Conservation (phyloP, 306 rosid genomes). For the Gastrolobium villosum region DNA sequence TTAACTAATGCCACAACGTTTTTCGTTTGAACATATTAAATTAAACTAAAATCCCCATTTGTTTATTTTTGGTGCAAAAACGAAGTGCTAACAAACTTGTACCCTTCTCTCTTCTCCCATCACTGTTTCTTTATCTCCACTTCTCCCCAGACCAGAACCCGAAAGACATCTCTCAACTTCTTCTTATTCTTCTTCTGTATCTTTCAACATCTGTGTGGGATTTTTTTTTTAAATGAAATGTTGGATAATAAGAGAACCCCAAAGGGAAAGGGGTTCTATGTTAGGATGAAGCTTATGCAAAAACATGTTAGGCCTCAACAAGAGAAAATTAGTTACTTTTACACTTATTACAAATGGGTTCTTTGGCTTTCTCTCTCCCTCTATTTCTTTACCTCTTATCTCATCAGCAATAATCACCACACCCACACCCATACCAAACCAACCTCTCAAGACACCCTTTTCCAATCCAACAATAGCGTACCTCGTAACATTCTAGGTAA, state of each 20-base stretch:
- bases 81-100: constrained; percentile 68
- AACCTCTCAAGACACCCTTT: constrained; percentile 49
- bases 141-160: constrained; percentile 59
- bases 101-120: constrained; percentile 43
- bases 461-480: constrained; percentile 51
- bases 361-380: constrained; percentile 78
- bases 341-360: constrained; percentile 73
- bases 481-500: constrained; percentile 51
- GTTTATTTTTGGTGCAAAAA: constrained; percentile 44
- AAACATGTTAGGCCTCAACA: constrained; percentile 57
- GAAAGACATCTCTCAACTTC: constrained; percentile 65
- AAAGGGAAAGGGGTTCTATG: constrained; percentile 62
- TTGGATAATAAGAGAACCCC: constrained; percentile 56
- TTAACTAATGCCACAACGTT: neutral
- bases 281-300: constrained; percentile 74
- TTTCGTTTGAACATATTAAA: neutral
- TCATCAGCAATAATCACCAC: constrained; percentile 54
- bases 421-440: constrained; percentile 14
- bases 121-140: constrained; percentile 61
- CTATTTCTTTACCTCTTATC: constrained; percentile 73
- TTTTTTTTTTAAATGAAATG: constrained; percentile 58
- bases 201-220: neutral
- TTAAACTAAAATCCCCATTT: neutral
- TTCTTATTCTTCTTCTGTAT: constrained; percentile 33
- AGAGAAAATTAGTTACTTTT: constrained; percentile 65